Conservation (phyloP, 371 early-diverging fungal species). For the Circinella minor region DNA sequence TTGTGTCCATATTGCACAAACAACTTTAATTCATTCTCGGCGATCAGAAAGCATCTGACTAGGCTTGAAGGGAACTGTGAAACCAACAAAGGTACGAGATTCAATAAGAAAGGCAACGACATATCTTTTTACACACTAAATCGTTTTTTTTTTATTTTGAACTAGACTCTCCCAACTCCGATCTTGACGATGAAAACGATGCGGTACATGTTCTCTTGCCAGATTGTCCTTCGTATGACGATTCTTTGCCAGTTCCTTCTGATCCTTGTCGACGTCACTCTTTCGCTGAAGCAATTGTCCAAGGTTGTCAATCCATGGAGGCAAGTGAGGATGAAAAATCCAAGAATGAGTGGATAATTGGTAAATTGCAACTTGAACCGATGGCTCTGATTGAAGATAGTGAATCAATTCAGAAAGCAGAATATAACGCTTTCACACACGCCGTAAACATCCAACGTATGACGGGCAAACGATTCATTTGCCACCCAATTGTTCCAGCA, state of each 20-base stretch:
- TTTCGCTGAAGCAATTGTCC: constrained; percentile 5
- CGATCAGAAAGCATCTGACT: constrained; percentile 10
- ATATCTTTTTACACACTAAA: neutral
- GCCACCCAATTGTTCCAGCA: constrained; percentile 9
- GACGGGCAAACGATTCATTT: constrained; percentile 7
- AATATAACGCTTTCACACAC: constrained; percentile 11
- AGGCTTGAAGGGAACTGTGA: neutral
- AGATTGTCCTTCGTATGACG: constrained; percentile 8
- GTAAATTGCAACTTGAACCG: constrained; percentile 5
- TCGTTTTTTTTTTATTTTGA: neutral
- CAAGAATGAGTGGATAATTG: constrained; percentile 12
- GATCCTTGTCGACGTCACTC: constrained; percentile 9
- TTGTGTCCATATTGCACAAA: constrained; percentile 13
- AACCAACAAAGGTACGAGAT: neutral
- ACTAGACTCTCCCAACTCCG: neutral
- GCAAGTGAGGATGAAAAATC: constrained; percentile 11
- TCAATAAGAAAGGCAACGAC: neutral
- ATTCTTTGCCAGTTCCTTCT: constrained; percentile 5
- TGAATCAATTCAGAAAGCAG: constrained; percentile 8
- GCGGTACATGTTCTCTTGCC: constrained; percentile 7
- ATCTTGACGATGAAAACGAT: neutral
- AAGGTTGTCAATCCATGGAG: constrained; percentile 11
- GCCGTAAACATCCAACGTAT: constrained; percentile 7
- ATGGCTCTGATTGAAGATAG: constrained; percentile 14
- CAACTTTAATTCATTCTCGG: neutral